phyloP scores from a whole-genome alignment of 176 grass and related monocot species.

The Ananas comosus region DNA sequence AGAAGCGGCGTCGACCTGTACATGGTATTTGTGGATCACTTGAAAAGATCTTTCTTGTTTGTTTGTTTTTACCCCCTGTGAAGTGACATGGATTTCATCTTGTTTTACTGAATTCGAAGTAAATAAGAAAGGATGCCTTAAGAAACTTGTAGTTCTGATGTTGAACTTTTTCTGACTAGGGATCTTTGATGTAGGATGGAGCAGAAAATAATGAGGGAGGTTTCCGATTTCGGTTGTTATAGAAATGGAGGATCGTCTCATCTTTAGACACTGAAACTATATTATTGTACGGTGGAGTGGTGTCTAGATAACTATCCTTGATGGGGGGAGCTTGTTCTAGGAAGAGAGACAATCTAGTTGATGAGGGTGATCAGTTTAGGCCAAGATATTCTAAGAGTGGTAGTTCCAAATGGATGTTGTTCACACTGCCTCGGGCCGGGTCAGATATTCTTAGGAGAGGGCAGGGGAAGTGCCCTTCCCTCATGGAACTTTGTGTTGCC shows the following conservation, averaged over 20 bases:
- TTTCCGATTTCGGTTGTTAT: not conserved
- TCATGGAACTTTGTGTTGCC: constrained; percentile 78
- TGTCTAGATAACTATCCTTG: constrained; percentile 1
- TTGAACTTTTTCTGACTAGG: constrained; percentile 1
- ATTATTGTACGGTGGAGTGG: constrained; percentile 1
- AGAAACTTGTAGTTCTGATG: not conserved
- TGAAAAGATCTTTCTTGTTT: too few species aligned
- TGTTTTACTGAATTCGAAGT: not conserved
- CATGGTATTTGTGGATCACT: too few species aligned
- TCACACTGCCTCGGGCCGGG: constrained; percentile 47
- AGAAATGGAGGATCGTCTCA: constrained; percentile 8
- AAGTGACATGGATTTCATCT: too few species aligned
- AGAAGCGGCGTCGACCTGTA: too few species aligned
- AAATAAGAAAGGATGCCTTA: constrained; percentile 1
- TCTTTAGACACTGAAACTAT: not conserved
- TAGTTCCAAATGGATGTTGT: constrained; percentile 78
- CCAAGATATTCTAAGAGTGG: constrained; percentile 80
- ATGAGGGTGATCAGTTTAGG: constrained; percentile 28
- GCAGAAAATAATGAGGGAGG: not conserved
- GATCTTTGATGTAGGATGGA: constrained; percentile 24
- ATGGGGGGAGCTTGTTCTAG: constrained; percentile 95
- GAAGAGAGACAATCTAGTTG: constrained; percentile 49
- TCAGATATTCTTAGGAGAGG: constrained; percentile 22
- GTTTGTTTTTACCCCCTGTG: too few species aligned
- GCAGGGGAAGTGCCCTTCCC: constrained; percentile 43